phyloP scores from a whole-genome alignment of 805 yeast species.

The Kuraishia cidri region DNA sequence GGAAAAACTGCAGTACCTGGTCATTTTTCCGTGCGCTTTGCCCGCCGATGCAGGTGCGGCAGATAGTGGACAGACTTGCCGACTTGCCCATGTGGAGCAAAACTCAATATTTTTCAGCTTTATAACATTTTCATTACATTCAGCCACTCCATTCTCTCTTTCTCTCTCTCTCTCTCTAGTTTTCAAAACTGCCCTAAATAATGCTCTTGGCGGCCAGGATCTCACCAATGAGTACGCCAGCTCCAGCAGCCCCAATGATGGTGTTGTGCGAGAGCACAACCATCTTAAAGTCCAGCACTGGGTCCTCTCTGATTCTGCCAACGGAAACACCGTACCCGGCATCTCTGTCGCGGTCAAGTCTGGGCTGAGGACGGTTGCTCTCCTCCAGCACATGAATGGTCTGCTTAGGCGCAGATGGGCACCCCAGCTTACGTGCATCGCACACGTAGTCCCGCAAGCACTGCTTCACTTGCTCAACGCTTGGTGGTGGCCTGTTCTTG shows the following conservation, averaged over 20 bases:
- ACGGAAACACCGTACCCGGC: slow-evolving; percentile 90
- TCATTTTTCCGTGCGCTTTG: no score
- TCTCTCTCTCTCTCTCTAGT: no score
- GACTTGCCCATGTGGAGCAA: no score
- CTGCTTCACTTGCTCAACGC: slow-evolving; percentile 69
- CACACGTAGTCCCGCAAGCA: slow-evolving; percentile 66
- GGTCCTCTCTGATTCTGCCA: slow-evolving; percentile 90
- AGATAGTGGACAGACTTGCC: no score
- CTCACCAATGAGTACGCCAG: slow-evolving; percentile 95
- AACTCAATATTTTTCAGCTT: no score
- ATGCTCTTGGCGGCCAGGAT: slow-evolving; percentile 68
- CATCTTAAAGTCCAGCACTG: slow-evolving; percentile 91
- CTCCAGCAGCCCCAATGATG: slow-evolving; percentile 97
- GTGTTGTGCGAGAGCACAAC: slow-evolving; percentile 97
- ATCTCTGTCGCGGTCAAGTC: slow-evolving; percentile 94
- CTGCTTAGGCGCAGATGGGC: slow-evolving; percentile 89
- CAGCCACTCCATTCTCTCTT: no score
- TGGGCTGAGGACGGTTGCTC: slow-evolving; percentile 92
- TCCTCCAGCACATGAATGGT: slow-evolving; percentile 90
- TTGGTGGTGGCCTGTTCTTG: slow-evolving; percentile 76
- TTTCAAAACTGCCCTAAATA: no score
- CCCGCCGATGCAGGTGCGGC: no score
- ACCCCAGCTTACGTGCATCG: slow-evolving; percentile 72
- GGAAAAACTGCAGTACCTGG: no score
- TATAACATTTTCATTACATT: no score